Evolutionary conservation across 2,329 filamentous ascomycete species (phyloP), one percentile per base, ranked within the genome.

Genomic region (Truncatella angustata): DNA sequence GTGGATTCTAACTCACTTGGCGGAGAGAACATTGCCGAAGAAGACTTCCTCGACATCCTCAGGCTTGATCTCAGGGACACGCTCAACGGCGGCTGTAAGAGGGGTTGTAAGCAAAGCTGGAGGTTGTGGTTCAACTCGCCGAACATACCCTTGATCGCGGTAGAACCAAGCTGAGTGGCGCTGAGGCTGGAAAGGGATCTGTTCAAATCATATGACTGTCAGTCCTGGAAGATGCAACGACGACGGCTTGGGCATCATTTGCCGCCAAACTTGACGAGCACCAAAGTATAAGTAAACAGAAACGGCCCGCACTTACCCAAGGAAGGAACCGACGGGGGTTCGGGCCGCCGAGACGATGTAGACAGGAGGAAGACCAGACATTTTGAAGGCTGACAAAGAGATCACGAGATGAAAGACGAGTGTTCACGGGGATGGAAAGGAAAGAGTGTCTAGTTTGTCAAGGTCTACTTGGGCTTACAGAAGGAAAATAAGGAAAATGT

Each of bases 21-120:
- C 94, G 54, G 92, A 96, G 65, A 99, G 83, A 61, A 99, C 94
- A 79, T 99, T 99, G 73, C 94, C 94, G 69, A 97, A 95, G 80
- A 94, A 95, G 68, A 99, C 91, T 73, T 99, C 94, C 70, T 99
- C 86, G 53, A 99, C 90, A 70, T 96, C 85, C 65, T 91, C 85
- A 51, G 91, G 81, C 76, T 95, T 92, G 76, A 99, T 85, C 66
- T 87, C 82, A 51, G 94, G 86, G 43, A 88, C 90, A 66, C 91
- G 88, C 75, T 91, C 88, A 60, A 99, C 83, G 56, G 93, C 93
- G 65, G 80, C 84, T 87, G 52, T 23, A 45, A 30, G 47, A 51
- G 12, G 32, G n/a, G 14, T 12, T 53, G 44, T 55, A 26, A 52
- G 43, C 52, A 30, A 23, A 45, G 36, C 35, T 4, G 28, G 42